Evolutionary conservation across 2,329 filamentous ascomycete genomes (phyloP).

Genomic region (Neofusicoccum cordaticola): DNA sequence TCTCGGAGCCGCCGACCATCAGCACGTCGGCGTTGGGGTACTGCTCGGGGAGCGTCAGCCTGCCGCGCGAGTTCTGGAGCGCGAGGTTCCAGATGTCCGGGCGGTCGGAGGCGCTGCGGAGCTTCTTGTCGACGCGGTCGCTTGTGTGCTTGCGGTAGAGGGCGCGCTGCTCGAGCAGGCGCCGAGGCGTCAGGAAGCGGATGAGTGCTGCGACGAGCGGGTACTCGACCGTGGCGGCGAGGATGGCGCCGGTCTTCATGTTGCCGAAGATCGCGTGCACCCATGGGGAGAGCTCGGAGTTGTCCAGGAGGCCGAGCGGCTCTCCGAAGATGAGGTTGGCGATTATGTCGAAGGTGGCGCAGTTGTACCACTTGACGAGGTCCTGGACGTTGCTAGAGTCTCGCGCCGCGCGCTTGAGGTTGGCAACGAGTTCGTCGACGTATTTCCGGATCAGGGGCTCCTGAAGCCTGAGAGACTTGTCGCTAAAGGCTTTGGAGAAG

Average conservation of each 20-base stretch:
- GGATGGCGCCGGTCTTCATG: slow-evolving; percentile 20
- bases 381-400: too few species aligned
- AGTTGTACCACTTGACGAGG: slow-evolving; percentile 33
- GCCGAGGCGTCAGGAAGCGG: not conserved
- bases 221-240: slow-evolving; percentile 14
- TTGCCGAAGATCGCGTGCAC: slow-evolving; percentile 16
- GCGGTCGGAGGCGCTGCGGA: not conserved
- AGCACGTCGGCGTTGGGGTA: not conserved
- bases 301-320: slow-evolving; percentile 22
- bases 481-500: slow-evolving; percentile 40
- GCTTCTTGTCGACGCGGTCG: not conserved
- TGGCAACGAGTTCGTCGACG: slow-evolving; percentile 39
- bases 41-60: not conserved
- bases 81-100: slow-evolving; percentile 2
- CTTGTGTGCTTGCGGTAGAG: not conserved
- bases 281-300: slow-evolving; percentile 29
- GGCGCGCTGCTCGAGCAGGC: not conserved
- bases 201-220: not conserved
- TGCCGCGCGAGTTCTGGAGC: slow-evolving; percentile 25
- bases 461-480: slow-evolving; percentile 39
- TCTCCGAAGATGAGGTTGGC: slow-evolving; percentile 26
- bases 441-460: slow-evolving; percentile 40
- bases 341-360: slow-evolving; percentile 25
- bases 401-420: slow-evolving; percentile 29
- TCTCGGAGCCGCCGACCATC: slow-evolving; percentile 40